Conservation (phyloP, 2,329 filamentous ascomycete genomes). For the Dryadomyces sulphureus region DNA sequence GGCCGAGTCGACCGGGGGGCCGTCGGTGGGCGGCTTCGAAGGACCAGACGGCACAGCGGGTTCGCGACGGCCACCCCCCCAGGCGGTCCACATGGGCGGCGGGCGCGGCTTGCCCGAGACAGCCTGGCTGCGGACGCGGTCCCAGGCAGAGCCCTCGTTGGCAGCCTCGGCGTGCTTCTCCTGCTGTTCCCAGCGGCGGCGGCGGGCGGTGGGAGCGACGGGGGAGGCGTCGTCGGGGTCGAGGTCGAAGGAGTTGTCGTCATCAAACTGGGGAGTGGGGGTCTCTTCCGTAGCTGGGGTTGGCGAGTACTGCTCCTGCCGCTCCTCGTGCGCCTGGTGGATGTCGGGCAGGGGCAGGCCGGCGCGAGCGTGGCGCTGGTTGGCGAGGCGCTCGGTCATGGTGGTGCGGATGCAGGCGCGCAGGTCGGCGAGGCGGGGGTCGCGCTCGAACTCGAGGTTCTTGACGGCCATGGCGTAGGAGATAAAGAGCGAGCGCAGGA, state of each 20-base stretch:
- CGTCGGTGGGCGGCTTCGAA: no score
- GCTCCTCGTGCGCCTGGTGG: no score
- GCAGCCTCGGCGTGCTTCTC: background rate
- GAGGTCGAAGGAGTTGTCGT: background rate
- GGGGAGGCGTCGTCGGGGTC: slow-evolving; percentile 12
- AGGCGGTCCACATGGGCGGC: background rate
- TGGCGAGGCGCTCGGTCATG: background rate
- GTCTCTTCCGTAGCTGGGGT: no score
- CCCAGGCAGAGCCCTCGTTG: slow-evolving; percentile 10
- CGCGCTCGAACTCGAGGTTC: slow-evolving; percentile 3
- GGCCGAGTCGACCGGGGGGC: background rate
- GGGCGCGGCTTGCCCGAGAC: background rate
- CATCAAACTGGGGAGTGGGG: background rate
- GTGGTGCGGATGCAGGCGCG: slow-evolving; percentile 2
- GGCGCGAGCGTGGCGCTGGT: background rate
- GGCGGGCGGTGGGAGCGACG: slow-evolving; percentile 5
- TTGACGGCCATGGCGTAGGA: slow-evolving; percentile 5
- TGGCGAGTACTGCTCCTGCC: no score
- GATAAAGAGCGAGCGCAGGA: slow-evolving; percentile 3
- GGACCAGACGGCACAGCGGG: no score
- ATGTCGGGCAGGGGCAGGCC: background rate
- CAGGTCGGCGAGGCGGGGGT: slow-evolving; percentile 7
- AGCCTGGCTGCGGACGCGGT: slow-evolving; percentile 9
- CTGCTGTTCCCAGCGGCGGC: slow-evolving; percentile 2
- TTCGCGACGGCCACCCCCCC: background rate